A percentile compares a stretch with the other conserved stretches of the same genome.
phyloP scores from a whole-genome alignment of 2,329 filamentous ascomycete genomes.

The Nannizziopsis arthrosporioides region DNA sequence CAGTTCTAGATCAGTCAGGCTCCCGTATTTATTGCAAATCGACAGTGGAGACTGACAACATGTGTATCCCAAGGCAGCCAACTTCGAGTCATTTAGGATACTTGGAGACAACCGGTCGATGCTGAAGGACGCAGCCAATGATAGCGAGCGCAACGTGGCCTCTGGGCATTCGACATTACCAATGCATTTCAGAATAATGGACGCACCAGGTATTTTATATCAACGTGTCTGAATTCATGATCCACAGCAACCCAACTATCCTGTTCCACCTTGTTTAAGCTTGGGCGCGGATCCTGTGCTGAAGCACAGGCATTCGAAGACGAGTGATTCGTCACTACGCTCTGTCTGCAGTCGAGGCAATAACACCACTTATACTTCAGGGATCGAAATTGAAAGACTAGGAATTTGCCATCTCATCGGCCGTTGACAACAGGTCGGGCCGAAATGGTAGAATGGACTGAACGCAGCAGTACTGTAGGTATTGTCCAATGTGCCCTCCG shows the following conservation, averaged over 20 bases:
- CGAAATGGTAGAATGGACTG: background rate
- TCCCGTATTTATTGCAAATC: too few species aligned
- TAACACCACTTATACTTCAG: background rate
- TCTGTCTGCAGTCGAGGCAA: background rate
- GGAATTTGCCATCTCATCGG: constrained; percentile 3
- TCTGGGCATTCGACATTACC: constrained; percentile 1
- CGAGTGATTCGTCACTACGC: background rate
- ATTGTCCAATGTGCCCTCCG: background rate
- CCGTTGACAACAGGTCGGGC: constrained; percentile 7
- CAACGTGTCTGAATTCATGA: constrained; percentile 1
- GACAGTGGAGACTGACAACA: too few species aligned
- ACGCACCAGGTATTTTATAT: background rate
- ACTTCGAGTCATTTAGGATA: background rate
- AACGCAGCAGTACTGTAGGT: background rate
- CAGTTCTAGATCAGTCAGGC: too few species aligned
- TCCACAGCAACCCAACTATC: background rate
- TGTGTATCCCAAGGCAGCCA: background rate
- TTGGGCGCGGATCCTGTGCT: background rate
- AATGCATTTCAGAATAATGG: background rate
- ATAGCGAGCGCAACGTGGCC: constrained; percentile 4
- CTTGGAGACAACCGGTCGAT: background rate
- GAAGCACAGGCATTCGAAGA: background rate
- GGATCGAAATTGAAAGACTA: background rate
- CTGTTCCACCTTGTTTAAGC: background rate
- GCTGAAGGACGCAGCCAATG: background rate